phyloP scores from a whole-genome alignment of 2,329 filamentous ascomycete species.

The Dactylella cylindrospora region DNA sequence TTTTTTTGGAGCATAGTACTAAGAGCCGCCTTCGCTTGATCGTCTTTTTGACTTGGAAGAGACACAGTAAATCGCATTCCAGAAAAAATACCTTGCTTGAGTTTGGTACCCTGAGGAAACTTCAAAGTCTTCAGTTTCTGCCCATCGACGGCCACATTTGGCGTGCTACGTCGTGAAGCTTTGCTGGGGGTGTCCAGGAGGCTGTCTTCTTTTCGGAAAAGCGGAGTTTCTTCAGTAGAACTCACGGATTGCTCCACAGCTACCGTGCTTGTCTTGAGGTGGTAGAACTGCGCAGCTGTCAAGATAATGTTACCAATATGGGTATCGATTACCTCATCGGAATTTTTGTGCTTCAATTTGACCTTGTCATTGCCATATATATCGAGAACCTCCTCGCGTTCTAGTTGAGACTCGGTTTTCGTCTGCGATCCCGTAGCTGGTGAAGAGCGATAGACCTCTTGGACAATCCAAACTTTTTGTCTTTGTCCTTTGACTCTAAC shows the following conservation, averaged over 20 bases:
- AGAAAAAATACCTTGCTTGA: constrained; percentile 7
- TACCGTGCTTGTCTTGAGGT: constrained; percentile 2
- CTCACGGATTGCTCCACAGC: constrained; percentile 11
- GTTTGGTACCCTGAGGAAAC: constrained; percentile 2
- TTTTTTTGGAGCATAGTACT: constrained; percentile 66
- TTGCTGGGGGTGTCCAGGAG: constrained; percentile 16
- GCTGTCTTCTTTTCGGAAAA: constrained; percentile 19
- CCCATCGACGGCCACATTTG: neutral
- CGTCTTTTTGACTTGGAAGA: constrained; percentile 6
- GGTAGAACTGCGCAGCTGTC: constrained; percentile 9
- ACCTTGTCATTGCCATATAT: constrained; percentile 23
- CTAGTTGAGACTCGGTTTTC: constrained; percentile 15
- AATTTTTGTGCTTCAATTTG: constrained; percentile 19
- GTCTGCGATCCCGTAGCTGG: neutral
- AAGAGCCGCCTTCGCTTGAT: constrained; percentile 55
- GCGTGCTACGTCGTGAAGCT: constrained; percentile 12
- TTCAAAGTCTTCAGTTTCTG: constrained; percentile 11
- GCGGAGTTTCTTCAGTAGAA: constrained; percentile 7
- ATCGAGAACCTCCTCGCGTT: constrained; percentile 15
- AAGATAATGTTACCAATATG: constrained; percentile 12
- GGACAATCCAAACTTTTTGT: constrained; percentile 22
- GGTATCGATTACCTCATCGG: neutral
- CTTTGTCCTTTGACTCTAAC: constrained; percentile 4
- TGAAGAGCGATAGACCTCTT: constrained; percentile 8
- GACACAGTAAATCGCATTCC: constrained; percentile 31